A percentile compares a stretch with the other conserved stretches of the same genome.
These are phyloP conservation scores for Leptographium lundbergii DNA, from an alignment of 2,329 filamentous ascomycete genomes.

Conservation along the genomic window DNA sequence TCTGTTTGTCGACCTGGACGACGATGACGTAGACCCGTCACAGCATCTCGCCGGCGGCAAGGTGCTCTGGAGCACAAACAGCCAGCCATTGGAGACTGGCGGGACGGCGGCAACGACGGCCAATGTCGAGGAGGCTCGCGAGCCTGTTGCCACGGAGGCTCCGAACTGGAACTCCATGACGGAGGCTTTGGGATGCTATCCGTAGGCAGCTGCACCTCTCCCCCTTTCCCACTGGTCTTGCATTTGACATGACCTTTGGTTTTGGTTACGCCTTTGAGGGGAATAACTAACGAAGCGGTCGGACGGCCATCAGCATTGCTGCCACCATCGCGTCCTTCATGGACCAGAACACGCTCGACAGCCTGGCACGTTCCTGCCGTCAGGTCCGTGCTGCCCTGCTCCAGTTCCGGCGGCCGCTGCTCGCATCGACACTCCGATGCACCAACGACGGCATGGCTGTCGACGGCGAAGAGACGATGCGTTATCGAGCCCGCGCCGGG, in stretches of 20 bases:
- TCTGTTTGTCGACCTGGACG: constrained; percentile 20
- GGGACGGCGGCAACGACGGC: not conserved
- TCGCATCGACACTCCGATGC: constrained; percentile 68
- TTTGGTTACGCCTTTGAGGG: constrained; percentile 9
- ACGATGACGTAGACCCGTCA: constrained; percentile 18
- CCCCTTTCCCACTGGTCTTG: constrained; percentile 2
- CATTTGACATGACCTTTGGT: not conserved
- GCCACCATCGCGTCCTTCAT: constrained; percentile 62
- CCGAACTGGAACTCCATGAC: constrained; percentile 48
- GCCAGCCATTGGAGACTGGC: not conserved
- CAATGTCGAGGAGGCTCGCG: constrained; percentile 13
- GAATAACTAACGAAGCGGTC: constrained; percentile 10
- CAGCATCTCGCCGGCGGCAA: constrained; percentile 14
- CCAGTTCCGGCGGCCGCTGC: constrained; percentile 62
- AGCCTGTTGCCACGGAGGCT: constrained; percentile 22
- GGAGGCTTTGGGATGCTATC: constrained; percentile 53
- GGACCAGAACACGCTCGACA: constrained; percentile 78
- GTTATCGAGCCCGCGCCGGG: constrained; percentile 43
- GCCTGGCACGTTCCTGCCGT: constrained; percentile 69
- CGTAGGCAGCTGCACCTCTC: constrained; percentile 38
- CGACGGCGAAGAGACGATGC: constrained; percentile 41
- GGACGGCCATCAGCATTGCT: constrained; percentile 49
- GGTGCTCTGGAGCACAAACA: constrained; percentile 13
- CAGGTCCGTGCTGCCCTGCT: constrained; percentile 66
- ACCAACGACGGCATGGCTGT: constrained; percentile 51